Evolutionary conservation across 2,329 filamentous ascomycete genomes (phyloP).

Genomic region (Chaetomium olivaceum): DNA sequence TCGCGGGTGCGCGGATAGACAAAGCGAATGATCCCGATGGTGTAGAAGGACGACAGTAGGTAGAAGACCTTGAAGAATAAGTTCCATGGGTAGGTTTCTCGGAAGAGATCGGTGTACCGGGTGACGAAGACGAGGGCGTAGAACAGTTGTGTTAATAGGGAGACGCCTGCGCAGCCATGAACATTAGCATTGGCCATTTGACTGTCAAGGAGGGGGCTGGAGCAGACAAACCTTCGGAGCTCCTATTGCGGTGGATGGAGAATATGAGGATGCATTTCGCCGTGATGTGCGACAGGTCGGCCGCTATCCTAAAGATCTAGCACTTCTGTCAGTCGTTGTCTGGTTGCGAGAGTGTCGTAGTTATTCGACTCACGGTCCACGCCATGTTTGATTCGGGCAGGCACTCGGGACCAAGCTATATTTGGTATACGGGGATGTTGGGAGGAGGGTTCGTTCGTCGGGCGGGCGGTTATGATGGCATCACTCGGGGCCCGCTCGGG

Average conservation of each 20-base stretch:
- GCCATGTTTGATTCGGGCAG: slow-evolving; percentile 15
- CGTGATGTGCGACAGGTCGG: slow-evolving; percentile 78
- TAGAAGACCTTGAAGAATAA: slow-evolving; percentile 88
- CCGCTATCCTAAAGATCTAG: slow-evolving; percentile 72
- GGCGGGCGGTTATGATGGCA: slow-evolving; percentile 18
- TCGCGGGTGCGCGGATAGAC: slow-evolving; percentile 86
- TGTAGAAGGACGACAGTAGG: slow-evolving; percentile 79
- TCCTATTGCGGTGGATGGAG: slow-evolving; percentile 84
- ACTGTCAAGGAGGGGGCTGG: not conserved
- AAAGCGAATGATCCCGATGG: slow-evolving; percentile 83
- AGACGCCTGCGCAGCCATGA: slow-evolving; percentile 64
- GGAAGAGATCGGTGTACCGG: slow-evolving; percentile 82
- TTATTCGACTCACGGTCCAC: slow-evolving; percentile 30
- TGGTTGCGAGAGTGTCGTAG: not conserved
- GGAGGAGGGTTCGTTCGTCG: not conserved
- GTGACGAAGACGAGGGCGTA: slow-evolving; percentile 85
- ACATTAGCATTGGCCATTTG: slow-evolving; percentile 24
- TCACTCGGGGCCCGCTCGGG: slow-evolving; percentile 13
- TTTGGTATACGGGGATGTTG: not conserved
- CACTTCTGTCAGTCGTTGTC: slow-evolving; percentile 41
- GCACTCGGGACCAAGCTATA: slow-evolving; percentile 4
- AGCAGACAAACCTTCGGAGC: slow-evolving; percentile 66
- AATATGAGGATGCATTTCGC: slow-evolving; percentile 91
- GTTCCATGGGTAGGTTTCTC: slow-evolving; percentile 63
- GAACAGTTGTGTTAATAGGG: slow-evolving; percentile 84